Percentiles rank a stretch among this genome's conserved stretches.
These are phyloP conservation scores for Barnettozyma siamensis DNA, from an alignment of 805 yeast species.

Conservation along the genomic window DNA sequence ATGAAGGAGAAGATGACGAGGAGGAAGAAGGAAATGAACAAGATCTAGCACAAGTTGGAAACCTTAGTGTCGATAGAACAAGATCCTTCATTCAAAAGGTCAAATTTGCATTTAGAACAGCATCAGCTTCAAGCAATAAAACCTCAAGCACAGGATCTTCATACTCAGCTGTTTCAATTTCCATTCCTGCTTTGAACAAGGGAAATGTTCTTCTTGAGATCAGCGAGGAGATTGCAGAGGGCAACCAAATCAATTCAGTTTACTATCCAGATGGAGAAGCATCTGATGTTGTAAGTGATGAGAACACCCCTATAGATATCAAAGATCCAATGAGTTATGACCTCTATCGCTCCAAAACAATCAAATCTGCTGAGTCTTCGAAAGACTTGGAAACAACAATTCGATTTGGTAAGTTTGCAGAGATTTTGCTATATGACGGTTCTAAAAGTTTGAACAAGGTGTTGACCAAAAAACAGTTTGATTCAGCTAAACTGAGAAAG, in stretches of 20 bases:
- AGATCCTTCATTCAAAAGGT: constrained; percentile 12
- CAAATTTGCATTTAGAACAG: constrained; percentile 9
- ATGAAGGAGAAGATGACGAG: neutral
- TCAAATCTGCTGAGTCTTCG: neutral
- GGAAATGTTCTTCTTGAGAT: constrained; percentile 9
- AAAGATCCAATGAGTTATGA: constrained; percentile 7
- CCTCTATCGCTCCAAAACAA: neutral
- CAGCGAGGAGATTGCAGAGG: constrained; percentile 11
- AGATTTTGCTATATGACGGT: constrained; percentile 24
- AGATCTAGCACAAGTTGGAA: neutral
- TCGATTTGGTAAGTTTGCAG: constrained; percentile 25
- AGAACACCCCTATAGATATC: constrained; percentile 11
- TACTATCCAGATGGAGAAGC: constrained; percentile 10
- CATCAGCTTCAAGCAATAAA: constrained; percentile 1
- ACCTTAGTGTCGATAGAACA: constrained; percentile 1
- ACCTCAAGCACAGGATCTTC: constrained; percentile 9
- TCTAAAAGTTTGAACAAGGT: constrained; percentile 26
- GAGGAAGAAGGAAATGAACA: neutral
- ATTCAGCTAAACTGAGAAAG: constrained; percentile 13
- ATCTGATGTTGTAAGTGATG: constrained; percentile 4
- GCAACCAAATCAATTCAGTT: constrained; percentile 9
- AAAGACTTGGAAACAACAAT: constrained; percentile 9
- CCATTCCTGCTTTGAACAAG: constrained; percentile 14
- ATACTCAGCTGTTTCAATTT: constrained; percentile 14
- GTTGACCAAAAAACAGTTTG: constrained; percentile 28